These are phyloP conservation scores for Phytophthora palmivora DNA, from an alignment of 352 stramenopile genomes.

Conservation along the genomic window DNA sequence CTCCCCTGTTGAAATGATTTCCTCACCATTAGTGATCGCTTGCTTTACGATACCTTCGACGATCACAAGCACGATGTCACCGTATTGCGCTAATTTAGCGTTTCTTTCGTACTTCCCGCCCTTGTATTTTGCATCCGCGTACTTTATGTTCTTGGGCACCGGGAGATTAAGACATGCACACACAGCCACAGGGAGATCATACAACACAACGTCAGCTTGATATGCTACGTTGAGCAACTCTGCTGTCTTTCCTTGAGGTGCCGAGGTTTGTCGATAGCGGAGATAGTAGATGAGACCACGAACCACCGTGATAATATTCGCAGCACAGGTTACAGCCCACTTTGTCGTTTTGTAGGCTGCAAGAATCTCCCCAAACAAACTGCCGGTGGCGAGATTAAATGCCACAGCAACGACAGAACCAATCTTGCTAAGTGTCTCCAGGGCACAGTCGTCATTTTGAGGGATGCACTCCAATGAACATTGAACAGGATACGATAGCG, in stretches of 20 bases:
- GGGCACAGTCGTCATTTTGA: conserved; percentile 62
- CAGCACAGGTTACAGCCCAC: conserved; percentile 21
- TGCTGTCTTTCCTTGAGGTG: conserved; percentile 21
- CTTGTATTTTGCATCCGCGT: too few species aligned
- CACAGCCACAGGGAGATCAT: conserved; percentile 58
- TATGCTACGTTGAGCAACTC: conserved; percentile 23
- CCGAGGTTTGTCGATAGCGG: conserved; percentile 24
- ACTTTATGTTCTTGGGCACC: conserved; percentile 12
- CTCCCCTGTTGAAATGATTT: conserved; percentile 26
- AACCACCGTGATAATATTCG: conserved; percentile 18
- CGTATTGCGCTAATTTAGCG: conserved; percentile 3
- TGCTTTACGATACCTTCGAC: conserved; percentile 32
- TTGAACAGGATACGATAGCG: conserved; percentile 58
- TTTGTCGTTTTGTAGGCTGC: conserved; percentile 19
- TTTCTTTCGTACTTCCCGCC: too few species aligned
- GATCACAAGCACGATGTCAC: conserved; percentile 14
- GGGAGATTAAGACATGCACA: conserved; percentile 53
- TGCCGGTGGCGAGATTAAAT: conserved; percentile 36
- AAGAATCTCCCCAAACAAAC: conserved; percentile 39
- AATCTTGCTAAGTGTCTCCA: conserved; percentile 38
- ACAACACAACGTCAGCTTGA: conserved; percentile 50
- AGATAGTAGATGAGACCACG: conserved; percentile 37
- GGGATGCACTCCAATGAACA: conserved; percentile 68
- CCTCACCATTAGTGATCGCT: conserved; percentile 24
- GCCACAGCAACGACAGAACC: conserved; percentile 33